A percentile compares a stretch with the other conserved stretches of the same genome.
phyloP scores from a whole-genome alignment of 2,329 filamentous ascomycete genomes.

The Shiraia bambusicola region DNA sequence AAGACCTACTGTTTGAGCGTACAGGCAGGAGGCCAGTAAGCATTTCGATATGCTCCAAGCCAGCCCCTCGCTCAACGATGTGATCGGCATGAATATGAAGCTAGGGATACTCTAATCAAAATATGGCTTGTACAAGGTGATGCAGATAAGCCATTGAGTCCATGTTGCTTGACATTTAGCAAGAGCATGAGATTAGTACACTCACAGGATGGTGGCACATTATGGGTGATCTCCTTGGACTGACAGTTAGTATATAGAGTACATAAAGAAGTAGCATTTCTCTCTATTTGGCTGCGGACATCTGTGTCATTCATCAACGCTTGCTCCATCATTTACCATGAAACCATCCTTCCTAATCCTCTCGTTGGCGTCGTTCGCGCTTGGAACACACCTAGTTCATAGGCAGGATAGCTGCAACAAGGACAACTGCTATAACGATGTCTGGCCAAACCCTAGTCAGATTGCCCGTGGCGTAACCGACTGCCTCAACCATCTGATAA shows the following conservation, averaged over 20 bases:
- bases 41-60: too few relatives aligned
- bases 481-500: slow-evolving; percentile 29
- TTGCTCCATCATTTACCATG: slow-evolving; percentile 23
- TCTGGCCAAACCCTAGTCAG: slow-evolving; percentile 20
- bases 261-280: too few relatives aligned
- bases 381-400: slow-evolving; percentile 18
- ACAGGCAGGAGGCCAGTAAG: too few relatives aligned
- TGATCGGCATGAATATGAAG: neutral
- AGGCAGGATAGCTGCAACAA: slow-evolving; percentile 21
- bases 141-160: slow-evolving; percentile 9
- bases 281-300: neutral
- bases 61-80: neutral
- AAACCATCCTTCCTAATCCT: slow-evolving; percentile 15
- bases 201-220: too few relatives aligned
- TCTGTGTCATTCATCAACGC: slow-evolving; percentile 2
- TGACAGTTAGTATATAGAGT: too few relatives aligned
- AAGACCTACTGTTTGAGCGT: too few relatives aligned
- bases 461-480: slow-evolving; percentile 16
- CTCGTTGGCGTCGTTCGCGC: slow-evolving; percentile 11
- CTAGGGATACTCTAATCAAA: neutral
- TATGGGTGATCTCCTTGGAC: too few relatives aligned
- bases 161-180: neutral
- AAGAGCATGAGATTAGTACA: neutral
- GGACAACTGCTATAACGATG: slow-evolving; percentile 29
- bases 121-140: neutral